These are phyloP conservation scores for Fagopyrum homotropicum DNA, from an alignment of 148 eudicot genomes.

Conservation along the genomic window DNA sequence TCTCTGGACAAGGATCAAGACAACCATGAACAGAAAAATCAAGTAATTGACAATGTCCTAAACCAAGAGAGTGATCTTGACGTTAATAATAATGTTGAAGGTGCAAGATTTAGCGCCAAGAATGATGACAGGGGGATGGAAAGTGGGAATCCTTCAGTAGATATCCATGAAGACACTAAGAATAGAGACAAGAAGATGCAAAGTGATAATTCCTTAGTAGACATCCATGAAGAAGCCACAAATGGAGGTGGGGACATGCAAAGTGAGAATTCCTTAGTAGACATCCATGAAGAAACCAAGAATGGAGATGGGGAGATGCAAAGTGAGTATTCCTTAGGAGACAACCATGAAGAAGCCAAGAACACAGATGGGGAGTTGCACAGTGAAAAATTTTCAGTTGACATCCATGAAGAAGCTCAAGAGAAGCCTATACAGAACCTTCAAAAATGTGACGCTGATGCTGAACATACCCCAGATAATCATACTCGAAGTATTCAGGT, in stretches of 20 bases:
- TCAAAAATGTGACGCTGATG: constrained; percentile 24
- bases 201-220: not conserved
- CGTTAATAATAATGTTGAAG: constrained; percentile 25
- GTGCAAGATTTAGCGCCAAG: constrained; percentile 21
- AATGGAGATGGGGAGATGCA: constrained; percentile 28
- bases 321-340: not conserved
- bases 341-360: not conserved
- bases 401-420: constrained; percentile 22
- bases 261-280: not conserved
- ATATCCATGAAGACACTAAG: not conserved
- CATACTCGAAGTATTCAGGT: constrained; percentile 15
- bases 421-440: constrained; percentile 23
- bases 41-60: constrained; percentile 22
- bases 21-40: constrained; percentile 20
- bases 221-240: not conserved
- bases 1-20: constrained; percentile 5
- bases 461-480: constrained; percentile 15
- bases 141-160: not conserved
- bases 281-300: not conserved
- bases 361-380: constrained; percentile 14
- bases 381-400: constrained; percentile 20
- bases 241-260: constrained; percentile 27
- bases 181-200: constrained; percentile 3
- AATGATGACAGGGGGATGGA: constrained; percentile 25
- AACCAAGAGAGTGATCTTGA: constrained; percentile 18